Evolutionary conservation across 306 rosid species (phyloP).

Genomic region (Dryas alaskensis): DNA sequence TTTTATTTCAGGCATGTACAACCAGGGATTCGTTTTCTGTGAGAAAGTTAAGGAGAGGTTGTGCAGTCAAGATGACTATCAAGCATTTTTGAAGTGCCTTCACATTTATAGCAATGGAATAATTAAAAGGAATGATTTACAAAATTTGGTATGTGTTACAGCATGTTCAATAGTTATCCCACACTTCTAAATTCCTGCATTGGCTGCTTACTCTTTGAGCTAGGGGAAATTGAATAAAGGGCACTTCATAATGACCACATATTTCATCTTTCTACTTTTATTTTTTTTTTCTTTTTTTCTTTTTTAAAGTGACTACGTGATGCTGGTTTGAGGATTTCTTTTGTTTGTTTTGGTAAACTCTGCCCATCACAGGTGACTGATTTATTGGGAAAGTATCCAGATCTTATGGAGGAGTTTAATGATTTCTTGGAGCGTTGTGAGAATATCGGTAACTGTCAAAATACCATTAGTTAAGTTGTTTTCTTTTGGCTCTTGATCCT

Average conservation of each 20-base stretch:
- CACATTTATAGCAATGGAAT: conserved; percentile 83
- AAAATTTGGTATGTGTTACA: conserved; percentile 64
- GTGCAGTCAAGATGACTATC: conserved; percentile 78
- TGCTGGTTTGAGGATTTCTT: background rate
- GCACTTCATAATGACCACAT: background rate
- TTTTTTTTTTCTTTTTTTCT: background rate
- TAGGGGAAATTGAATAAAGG: background rate
- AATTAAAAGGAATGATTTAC: conserved; percentile 80
- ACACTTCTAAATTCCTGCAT: conserved; percentile 12
- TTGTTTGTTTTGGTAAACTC: conserved; percentile 20
- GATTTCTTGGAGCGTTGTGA: conserved; percentile 89
- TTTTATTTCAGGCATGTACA: conserved; percentile 66
- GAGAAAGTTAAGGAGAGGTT: conserved; percentile 90
- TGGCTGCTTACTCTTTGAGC: conserved; percentile 4
- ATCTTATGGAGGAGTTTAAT: conserved; percentile 86
- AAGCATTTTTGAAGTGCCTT: conserved; percentile 82
- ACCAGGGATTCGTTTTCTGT: conserved; percentile 73
- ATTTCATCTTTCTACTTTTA: background rate
- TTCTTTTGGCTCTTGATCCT: conserved; percentile 20
- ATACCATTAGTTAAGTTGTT: conserved; percentile 14
- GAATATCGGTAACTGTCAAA: conserved; percentile 63
- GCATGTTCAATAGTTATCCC: conserved; percentile 17
- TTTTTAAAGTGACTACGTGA: background rate
- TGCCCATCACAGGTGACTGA: conserved; percentile 67
- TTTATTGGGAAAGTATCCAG: conserved; percentile 84